Evolutionary conservation across 1,284 basidiomycete genomes (phyloP).

Genomic region (Boletus smithii): DNA sequence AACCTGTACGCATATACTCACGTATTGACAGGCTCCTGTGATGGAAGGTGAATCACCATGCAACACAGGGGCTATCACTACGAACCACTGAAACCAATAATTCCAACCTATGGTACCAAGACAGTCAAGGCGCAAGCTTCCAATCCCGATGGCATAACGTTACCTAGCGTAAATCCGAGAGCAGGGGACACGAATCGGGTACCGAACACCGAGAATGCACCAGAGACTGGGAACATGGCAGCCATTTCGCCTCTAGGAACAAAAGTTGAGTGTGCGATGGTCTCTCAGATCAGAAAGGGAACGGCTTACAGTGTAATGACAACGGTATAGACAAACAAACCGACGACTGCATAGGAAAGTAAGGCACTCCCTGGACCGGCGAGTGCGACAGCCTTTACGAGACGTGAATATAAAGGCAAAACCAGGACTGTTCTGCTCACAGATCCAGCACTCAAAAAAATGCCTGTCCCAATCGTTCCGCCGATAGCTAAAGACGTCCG

Average conservation of each 20-base stretch:
- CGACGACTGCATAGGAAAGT: constrained; percentile 48
- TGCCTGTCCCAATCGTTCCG: constrained; percentile 45
- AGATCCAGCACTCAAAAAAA: constrained; percentile 44
- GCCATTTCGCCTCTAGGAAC: constrained; percentile 42
- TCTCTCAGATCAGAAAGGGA: background rate
- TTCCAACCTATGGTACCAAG: constrained; percentile 41
- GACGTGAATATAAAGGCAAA: background rate
- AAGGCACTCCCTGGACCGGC: constrained; percentile 51
- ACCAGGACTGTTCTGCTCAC: constrained; percentile 24
- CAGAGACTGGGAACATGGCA: constrained; percentile 46
- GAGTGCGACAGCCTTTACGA: constrained; percentile 36
- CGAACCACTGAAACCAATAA: constrained; percentile 54
- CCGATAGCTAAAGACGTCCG: constrained; percentile 36
- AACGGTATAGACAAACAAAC: constrained; percentile 52
- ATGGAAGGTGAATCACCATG: constrained; percentile 3
- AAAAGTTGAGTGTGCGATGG: background rate
- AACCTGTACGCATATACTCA: constrained; percentile 20
- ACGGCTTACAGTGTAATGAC: constrained; percentile 45
- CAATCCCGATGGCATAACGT: background rate
- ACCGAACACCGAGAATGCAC: constrained; percentile 50
- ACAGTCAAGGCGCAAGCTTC: background rate
- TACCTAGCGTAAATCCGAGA: constrained; percentile 52
- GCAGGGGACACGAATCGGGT: constrained; percentile 48
- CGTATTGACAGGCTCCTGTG: constrained; percentile 40
- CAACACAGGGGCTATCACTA: background rate